Evolutionary conservation across 495 filamentous ascomycete genomes (phyloP).

Genomic region (Penicillium bovifimosum): DNA sequence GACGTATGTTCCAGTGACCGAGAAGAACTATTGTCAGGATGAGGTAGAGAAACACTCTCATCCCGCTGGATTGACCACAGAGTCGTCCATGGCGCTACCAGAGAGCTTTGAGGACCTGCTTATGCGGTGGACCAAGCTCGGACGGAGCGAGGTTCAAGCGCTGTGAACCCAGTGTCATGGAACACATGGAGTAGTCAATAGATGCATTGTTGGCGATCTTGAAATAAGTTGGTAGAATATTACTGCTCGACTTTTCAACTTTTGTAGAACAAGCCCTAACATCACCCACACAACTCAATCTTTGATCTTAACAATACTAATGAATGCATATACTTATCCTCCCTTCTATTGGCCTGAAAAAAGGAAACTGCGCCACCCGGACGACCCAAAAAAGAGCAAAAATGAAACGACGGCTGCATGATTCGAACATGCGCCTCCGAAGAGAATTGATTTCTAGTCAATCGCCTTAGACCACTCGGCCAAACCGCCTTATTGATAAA

Average conservation of each 20-base stretch:
- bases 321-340: too few relatives aligned
- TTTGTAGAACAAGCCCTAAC: too few relatives aligned
- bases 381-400: background rate
- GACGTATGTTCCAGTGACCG: too few relatives aligned
- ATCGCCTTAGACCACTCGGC: slow-evolving; percentile 20
- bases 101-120: background rate
- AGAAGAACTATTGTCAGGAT: too few relatives aligned
- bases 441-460: slow-evolving; percentile 15
- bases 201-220: too few relatives aligned
- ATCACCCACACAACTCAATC: too few relatives aligned
- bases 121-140: background rate
- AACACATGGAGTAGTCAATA: too few relatives aligned
- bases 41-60: background rate
- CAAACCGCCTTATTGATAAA: slow-evolving; percentile 10
- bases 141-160: background rate
- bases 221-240: too few relatives aligned
- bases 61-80: background rate
- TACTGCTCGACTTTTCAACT: too few relatives aligned
- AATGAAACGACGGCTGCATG: slow-evolving; percentile 4
- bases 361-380: background rate
- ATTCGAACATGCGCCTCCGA: slow-evolving; percentile 8
- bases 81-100: background rate
- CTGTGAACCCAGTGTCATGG: background rate
- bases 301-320: too few relatives aligned
- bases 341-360: background rate